Evolutionary conservation across 345 rosid genomes (phyloP).

Genomic region (Angophora floribunda): DNA sequence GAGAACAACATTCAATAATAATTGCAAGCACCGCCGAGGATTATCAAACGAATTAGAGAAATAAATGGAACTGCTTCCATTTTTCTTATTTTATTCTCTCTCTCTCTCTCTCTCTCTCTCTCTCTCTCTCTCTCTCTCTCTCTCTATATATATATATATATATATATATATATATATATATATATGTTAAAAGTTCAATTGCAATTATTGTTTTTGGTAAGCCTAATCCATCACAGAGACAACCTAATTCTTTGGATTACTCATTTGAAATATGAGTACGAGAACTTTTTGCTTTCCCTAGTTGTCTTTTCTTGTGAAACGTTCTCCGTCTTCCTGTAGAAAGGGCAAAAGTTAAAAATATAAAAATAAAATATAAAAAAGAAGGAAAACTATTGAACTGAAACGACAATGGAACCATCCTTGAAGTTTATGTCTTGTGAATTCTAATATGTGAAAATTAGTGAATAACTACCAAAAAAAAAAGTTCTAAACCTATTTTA

Average conservation of each 20-base stretch:
- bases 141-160: not conserved
- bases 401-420: not conserved
- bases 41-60: not conserved
- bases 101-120: not conserved
- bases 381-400: not conserved
- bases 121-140: not conserved
- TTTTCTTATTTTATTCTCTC: not conserved
- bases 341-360: not conserved
- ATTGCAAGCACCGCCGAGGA: not conserved
- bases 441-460: not conserved
- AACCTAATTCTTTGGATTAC: not conserved
- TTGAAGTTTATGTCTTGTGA: not conserved
- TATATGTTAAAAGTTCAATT: not conserved
- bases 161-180: not conserved
- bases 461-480: not conserved
- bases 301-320: not conserved
- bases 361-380: not conserved
- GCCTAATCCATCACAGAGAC: not conserved
- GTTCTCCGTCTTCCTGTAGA: not conserved
- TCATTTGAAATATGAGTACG: not conserved
- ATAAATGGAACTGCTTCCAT: not conserved
- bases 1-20: not conserved
- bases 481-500: not conserved
- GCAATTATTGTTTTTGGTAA: not conserved
- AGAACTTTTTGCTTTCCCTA: not conserved